These are phyloP conservation scores for Zhuliangozyma blackwelliae DNA, from an alignment of 1,139 yeast species.

Conservation along the genomic window DNA sequence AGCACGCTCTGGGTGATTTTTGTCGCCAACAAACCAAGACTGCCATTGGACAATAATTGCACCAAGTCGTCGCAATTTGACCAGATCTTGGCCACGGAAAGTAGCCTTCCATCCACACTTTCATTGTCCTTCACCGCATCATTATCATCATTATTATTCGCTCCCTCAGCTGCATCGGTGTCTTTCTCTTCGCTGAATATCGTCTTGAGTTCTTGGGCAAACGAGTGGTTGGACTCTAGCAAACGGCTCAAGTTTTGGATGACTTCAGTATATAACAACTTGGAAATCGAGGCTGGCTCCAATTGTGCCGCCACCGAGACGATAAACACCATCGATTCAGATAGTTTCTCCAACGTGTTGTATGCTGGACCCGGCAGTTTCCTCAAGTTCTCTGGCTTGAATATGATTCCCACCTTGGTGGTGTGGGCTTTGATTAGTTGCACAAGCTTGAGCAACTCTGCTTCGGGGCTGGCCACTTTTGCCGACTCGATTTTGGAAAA, in stretches of 20 bases:
- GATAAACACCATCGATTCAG: slow-evolving; percentile 41
- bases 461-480: slow-evolving; percentile 41
- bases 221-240: slow-evolving; percentile 6
- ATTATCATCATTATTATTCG: background rate
- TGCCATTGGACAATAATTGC: slow-evolving; percentile 41
- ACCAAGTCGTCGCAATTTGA: slow-evolving; percentile 47
- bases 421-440: slow-evolving; percentile 69
- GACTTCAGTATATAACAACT: slow-evolving; percentile 38
- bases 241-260: slow-evolving; percentile 13
- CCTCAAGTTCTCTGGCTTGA: slow-evolving; percentile 52
- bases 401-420: slow-evolving; percentile 74
- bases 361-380: slow-evolving; percentile 43
- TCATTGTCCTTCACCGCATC: background rate
- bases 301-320: slow-evolving; percentile 46
- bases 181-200: slow-evolving; percentile 11
- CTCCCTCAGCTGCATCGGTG: slow-evolving; percentile 4
- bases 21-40: slow-evolving; percentile 44
- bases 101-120: slow-evolving; percentile 36
- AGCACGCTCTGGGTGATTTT: slow-evolving; percentile 43
- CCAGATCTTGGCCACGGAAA: slow-evolving; percentile 66
- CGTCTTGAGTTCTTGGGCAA: slow-evolving; percentile 19
- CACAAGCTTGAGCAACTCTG: slow-evolving; percentile 56
- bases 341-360: slow-evolving; percentile 47
- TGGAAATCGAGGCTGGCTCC: slow-evolving; percentile 32
- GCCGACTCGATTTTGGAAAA: slow-evolving; percentile 25